Base-by-base conservation (phyloP, 345 rosid genomes). In the Mercurialis annua region DNA sequence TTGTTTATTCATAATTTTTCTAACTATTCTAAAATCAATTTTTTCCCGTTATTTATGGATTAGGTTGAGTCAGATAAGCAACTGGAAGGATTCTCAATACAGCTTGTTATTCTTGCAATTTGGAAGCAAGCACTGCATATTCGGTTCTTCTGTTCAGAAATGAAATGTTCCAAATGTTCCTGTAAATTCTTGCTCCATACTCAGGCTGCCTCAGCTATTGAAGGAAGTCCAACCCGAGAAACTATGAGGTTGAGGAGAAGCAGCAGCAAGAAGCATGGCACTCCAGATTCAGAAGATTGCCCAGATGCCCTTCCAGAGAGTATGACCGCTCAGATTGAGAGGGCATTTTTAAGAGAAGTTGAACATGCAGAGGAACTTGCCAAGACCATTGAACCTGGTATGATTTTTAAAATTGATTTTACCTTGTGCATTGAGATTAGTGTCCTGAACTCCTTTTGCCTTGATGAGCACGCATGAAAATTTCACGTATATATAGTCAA, bases 51-150 rank as follows among this genome's bases (percentile, higher is more conserved):
- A 24, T 59, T 78, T 52, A 70, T 67, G 77, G 67, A 67, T 76
- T 63, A 89, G 99, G 76, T 79, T 23, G 75, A 76, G 70, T 78
- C 79, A 46, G 80, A 78, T 53, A 81, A 38, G 71, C 83, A 80
- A 40, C 79, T 91, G 65, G 93, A 92, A 73, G 99, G 90, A 66
- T 94, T 94, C 83, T 89, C 99, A 8, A 80, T 94, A 65, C 96
- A 94, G 77, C 84, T 94, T 78, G 97, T 85, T 67, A 83, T 89
- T 74, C 93, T 91, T 42, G 99, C 98, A 67, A 88, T 91, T 53
- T 91, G 98, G 98, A 94, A 89, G 84, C 98, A 87, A 74, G 98
- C 96, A 23, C 74, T 91, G 71, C 81, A 89, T 83, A 88, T 91
- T 71, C 89, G 98, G n/a, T n/a, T n/a, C n/a, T n/a, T n/a, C n/a